Percentiles rank a stretch among this genome's conserved stretches.
These are phyloP conservation scores for Triticum urartu DNA, from an alignment of 176 grass and related monocot genomes.

Conservation along the genomic window DNA sequence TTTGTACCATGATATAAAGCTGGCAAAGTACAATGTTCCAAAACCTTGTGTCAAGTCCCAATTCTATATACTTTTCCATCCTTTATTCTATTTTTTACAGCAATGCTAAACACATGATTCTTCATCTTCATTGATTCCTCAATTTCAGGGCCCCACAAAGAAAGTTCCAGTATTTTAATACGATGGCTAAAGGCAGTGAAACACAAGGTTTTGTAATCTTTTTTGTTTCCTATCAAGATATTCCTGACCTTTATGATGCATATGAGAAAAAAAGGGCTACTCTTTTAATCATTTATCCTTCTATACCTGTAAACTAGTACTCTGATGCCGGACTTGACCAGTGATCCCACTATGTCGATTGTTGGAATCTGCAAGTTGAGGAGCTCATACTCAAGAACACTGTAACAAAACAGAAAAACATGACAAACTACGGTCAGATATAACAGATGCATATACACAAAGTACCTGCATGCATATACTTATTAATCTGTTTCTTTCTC, in stretches of 20 bases:
- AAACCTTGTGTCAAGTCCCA: no score
- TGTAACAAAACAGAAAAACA: slow-evolving; percentile 32
- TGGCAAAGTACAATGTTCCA: background rate
- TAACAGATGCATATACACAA: background rate
- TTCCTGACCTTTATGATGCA: slow-evolving; percentile 14
- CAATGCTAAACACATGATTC: background rate
- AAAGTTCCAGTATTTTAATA: background rate
- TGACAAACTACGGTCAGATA: background rate
- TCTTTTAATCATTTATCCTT: background rate
- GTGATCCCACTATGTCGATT: slow-evolving; percentile 68
- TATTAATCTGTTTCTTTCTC: no score
- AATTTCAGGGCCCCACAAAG: background rate
- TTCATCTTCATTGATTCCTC: background rate
- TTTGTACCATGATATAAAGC: background rate
- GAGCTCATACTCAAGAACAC: slow-evolving; percentile 88
- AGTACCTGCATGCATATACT: background rate
- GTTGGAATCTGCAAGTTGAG: slow-evolving; percentile 92
- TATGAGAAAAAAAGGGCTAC: background rate
- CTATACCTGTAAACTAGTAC: slow-evolving; percentile 92
- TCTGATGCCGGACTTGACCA: slow-evolving; percentile 65
- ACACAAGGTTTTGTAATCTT: background rate
- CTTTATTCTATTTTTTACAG: no score
- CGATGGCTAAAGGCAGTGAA: background rate
- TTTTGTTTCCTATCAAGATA: background rate
- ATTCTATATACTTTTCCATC: no score